Percentiles rank a stretch among this genome's conserved stretches.
phyloP scores from a whole-genome alignment of 352 stramenopile genomes.

The Phytophthora idaei region DNA sequence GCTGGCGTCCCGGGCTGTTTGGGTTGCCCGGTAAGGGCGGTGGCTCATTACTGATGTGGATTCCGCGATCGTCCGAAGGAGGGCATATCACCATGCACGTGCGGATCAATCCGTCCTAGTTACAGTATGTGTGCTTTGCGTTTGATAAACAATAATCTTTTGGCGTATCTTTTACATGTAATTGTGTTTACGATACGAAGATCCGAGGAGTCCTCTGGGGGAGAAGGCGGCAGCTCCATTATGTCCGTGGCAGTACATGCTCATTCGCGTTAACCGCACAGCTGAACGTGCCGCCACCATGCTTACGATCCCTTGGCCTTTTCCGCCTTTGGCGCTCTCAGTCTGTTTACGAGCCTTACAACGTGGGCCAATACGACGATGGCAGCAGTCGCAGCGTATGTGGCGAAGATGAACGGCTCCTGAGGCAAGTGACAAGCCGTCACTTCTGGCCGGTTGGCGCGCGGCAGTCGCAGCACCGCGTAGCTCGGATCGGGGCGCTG shows the following conservation, averaged over 20 bases:
- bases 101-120: conserved; percentile 45
- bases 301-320: conserved; percentile 28
- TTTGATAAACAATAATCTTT: background rate
- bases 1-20: conserved; percentile 38
- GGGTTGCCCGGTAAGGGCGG: conserved; percentile 27
- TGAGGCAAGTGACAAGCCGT: conserved; percentile 42
- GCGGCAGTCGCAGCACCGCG: conserved; percentile 45
- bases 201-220: too few species aligned
- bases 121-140: conserved; percentile 1
- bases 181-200: too few species aligned
- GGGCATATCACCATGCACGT: conserved; percentile 51
- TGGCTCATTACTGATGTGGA: conserved; percentile 36
- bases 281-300: background rate
- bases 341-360: conserved; percentile 11
- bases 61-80: conserved; percentile 35
- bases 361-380: conserved; percentile 24
- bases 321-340: conserved; percentile 9
- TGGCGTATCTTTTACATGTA: too few species aligned
- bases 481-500: conserved; percentile 84
- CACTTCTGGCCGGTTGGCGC: conserved; percentile 7
- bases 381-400: conserved; percentile 32
- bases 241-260: too few species aligned
- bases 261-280: too few species aligned
- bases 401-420: conserved; percentile 45
- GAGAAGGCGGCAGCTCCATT: too few species aligned